Evolutionary conservation across 1,139 yeast species (phyloP).

Genomic region (Yamadazyma kanchanaburiensis): DNA sequence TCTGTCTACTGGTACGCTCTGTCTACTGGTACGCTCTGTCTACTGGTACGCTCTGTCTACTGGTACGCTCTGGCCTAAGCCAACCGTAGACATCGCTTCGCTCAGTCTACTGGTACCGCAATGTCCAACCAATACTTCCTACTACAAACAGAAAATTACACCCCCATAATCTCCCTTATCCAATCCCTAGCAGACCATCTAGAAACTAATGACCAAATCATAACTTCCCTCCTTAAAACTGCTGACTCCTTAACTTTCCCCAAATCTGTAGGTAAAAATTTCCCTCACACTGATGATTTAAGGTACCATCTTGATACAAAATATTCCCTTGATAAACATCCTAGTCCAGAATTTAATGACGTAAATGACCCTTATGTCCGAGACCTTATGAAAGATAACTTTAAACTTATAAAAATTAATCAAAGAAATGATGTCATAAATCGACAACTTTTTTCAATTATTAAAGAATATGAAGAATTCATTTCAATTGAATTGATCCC

Average conservation of each 20-base stretch:
- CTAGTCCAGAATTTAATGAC: constrained; percentile 5
- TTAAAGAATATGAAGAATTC: constrained; percentile 27
- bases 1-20: too few relatives aligned
- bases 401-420: constrained; percentile 20
- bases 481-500: constrained; percentile 28
- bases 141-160: constrained; percentile 36
- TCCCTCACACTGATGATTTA: constrained; percentile 8
- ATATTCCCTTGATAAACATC: constrained; percentile 10
- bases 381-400: constrained; percentile 23
- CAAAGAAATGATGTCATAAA: constrained; percentile 18
- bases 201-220: constrained; percentile 21
- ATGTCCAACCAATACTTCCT: constrained; percentile 17
- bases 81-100: too few relatives aligned
- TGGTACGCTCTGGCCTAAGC: too few relatives aligned
- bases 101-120: too few relatives aligned
- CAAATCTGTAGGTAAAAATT: constrained; percentile 6
- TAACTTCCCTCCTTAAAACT: constrained; percentile 19
- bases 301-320: constrained; percentile 15
- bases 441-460: constrained; percentile 18
- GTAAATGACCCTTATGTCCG: constrained; percentile 9
- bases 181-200: constrained; percentile 21
- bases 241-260: constrained; percentile 27
- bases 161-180: constrained; percentile 25
- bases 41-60: too few relatives aligned
- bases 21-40: too few relatives aligned